phyloP scores from a whole-genome alignment of 2,329 filamentous ascomycete genomes.

The Diaporthe caulivora region DNA sequence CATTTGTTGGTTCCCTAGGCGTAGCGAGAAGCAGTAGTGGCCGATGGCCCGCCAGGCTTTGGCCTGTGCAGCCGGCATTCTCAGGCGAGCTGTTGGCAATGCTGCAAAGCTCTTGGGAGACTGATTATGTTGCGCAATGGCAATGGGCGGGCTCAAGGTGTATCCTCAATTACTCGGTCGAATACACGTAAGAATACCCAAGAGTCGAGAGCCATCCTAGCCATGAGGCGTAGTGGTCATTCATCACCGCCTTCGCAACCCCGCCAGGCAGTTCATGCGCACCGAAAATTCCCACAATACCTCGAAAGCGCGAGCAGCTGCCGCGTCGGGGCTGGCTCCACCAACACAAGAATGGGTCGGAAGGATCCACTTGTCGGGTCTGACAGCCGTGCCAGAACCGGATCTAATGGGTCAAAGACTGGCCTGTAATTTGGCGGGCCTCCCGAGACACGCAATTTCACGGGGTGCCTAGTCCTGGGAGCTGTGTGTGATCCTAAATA shows the following conservation, averaged over 20 bases:
- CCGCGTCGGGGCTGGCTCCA: conserved; percentile 33
- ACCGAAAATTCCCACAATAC: conserved; percentile 33
- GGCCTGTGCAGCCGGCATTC: not conserved
- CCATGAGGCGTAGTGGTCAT: not conserved
- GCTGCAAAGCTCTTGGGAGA: not conserved
- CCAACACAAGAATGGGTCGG: conserved; percentile 31
- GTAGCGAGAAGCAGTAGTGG: not conserved
- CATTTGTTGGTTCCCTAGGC: conserved; percentile 16
- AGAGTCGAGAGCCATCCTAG: not conserved
- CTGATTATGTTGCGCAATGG: not conserved
- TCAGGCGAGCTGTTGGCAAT: not conserved
- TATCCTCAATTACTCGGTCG: not conserved
- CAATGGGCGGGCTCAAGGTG: not conserved
- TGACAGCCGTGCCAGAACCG: conserved; percentile 38
- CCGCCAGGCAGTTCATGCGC: conserved; percentile 35
- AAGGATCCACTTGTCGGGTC: conserved; percentile 25
- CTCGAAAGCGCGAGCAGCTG: conserved; percentile 31
- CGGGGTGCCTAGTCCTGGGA: conserved; percentile 22
- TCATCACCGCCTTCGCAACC: conserved; percentile 34
- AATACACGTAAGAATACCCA: not conserved
- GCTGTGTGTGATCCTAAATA: conserved; percentile 7
- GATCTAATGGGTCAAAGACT: conserved; percentile 31
- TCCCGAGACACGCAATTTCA: conserved; percentile 37
- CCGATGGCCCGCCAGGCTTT: not conserved
- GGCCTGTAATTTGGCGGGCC: conserved; percentile 40